These are phyloP conservation scores for Pseudisothecium myosuroides DNA, from an alignment of 225 moss, liverwort and hornwort genomes.

Conservation along the genomic window DNA sequence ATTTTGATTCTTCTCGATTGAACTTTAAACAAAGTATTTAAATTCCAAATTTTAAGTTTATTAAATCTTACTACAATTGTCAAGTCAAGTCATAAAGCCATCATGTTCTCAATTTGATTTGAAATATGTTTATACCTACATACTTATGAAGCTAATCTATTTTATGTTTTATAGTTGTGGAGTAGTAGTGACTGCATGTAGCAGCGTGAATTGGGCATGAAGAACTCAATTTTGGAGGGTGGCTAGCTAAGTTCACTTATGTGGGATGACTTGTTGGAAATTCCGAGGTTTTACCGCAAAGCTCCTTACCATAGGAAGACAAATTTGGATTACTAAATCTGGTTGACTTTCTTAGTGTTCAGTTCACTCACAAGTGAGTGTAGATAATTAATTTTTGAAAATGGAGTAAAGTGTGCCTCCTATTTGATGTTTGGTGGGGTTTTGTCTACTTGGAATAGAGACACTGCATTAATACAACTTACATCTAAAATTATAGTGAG, in stretches of 20 bases:
- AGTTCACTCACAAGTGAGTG: accelerated
- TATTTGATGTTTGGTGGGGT: background rate
- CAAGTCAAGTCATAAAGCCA: background rate
- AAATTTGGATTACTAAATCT: background rate
- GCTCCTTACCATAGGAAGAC: background rate
- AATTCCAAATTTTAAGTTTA: background rate
- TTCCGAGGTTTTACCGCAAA: background rate
- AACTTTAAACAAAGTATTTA: background rate
- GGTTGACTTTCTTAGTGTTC: accelerated
- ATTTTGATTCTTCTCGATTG: accelerated
- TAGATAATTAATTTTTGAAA: background rate
- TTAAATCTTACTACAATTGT: background rate
- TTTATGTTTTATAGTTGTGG: background rate
- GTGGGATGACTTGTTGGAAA: background rate
- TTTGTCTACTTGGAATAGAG: background rate
- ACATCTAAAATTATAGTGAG: background rate
- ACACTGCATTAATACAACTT: background rate
- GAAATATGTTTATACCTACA: accelerated
- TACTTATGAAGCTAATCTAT: background rate
- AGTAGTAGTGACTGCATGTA: accelerated
- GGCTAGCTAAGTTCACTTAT: background rate
- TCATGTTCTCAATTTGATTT: background rate
- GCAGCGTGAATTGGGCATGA: accelerated
- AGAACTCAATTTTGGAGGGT: background rate
- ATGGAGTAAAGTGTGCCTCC: no score